phyloP scores from a whole-genome alignment of 768 basidiomycete genomes.

The Phallus indusiatus region DNA sequence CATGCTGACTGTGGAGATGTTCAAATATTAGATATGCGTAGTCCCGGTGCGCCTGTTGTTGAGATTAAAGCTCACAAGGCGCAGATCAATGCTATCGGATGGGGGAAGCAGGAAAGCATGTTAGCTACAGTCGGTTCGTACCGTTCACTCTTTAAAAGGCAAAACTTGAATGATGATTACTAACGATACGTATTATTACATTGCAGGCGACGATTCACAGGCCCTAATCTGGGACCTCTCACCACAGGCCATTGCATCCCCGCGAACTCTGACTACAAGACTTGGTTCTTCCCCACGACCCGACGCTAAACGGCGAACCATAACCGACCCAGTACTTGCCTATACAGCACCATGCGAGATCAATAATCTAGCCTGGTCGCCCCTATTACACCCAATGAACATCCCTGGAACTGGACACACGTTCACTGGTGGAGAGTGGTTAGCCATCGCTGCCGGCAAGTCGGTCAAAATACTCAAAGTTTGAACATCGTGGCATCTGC shows the following conservation, averaged over 20 bases:
- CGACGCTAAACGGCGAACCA: conserved; percentile 63
- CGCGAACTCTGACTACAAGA: conserved; percentile 34
- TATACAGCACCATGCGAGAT: conserved; percentile 73
- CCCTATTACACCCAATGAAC: conserved; percentile 65
- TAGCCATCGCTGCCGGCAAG: conserved; percentile 77
- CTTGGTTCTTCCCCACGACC: conserved; percentile 67
- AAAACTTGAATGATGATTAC: neutral
- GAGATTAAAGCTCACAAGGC: conserved; percentile 79
- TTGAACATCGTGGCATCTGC: conserved; percentile 21
- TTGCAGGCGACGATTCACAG: conserved; percentile 84
- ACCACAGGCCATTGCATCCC: conserved; percentile 5
- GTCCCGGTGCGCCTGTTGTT: conserved; percentile 90
- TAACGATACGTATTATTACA: conserved; percentile 3
- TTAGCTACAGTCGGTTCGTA: conserved; percentile 77
- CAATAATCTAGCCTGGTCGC: conserved; percentile 85
- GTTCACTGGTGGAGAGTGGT: conserved; percentile 75
- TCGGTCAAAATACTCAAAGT: conserved; percentile 76
- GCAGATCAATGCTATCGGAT: conserved; percentile 79
- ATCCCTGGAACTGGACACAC: conserved; percentile 61
- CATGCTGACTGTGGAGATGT: conserved; percentile 79
- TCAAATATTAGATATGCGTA: conserved; percentile 94
- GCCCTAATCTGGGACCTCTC: conserved; percentile 89
- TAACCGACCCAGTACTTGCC: conserved; percentile 76
- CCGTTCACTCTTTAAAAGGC: neutral
- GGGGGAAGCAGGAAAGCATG: conserved; percentile 80